Evolutionary conservation across 2,329 filamentous ascomycete genomes (phyloP), one percentile per base, ranked within the genome.

Genomic region (Fusarium duplospermum): DNA sequence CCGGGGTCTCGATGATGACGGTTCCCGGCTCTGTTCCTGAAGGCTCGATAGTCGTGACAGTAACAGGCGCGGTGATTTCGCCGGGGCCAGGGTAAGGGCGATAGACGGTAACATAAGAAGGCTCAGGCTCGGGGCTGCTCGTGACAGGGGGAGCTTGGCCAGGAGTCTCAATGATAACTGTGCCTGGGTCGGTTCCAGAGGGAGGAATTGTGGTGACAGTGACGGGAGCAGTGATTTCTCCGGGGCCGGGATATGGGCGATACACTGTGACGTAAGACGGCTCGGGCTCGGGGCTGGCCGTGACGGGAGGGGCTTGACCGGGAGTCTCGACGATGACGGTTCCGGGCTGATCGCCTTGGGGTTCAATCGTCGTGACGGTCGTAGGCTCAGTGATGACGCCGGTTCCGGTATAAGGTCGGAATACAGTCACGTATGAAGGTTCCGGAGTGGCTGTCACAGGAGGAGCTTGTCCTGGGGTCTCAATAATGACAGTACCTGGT

Each of bases 151-250:
- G 33, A 16, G 33, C 13, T 16, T 24, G 45, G 14, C 31, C 64
- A 20, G 71, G 71, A 9, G 71, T 74, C 11, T 74, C 67, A 14
- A 74, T 69, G 6, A 74, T 63, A 11, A 74, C 54, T 9, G 71
- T 74, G 2, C 71, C 68, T 3, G 71, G 71, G 24, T 69, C 52
- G 5, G 68, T 72, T 2, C 64, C 67, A 35, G 59, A 54, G 10
- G 71, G 71, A 18, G 71, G n/a, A 22, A 74, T 69, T 6, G 64
- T 74, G 1, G 71, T 58, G 35, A 58, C 22, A 13, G 35, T 58
- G 22, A 58, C 22, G 2, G 35, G 35, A 13, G 33, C 33, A n/a
- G 54, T 58, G 35, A 58, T 58, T 8, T 38, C 54, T n/a, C 33
- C 54, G 9, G 54, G 33, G 4, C 54, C 61, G 3, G 61, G 36